phyloP scores from a whole-genome alignment of 768 basidiomycete species.

The Paxillus involutus region DNA sequence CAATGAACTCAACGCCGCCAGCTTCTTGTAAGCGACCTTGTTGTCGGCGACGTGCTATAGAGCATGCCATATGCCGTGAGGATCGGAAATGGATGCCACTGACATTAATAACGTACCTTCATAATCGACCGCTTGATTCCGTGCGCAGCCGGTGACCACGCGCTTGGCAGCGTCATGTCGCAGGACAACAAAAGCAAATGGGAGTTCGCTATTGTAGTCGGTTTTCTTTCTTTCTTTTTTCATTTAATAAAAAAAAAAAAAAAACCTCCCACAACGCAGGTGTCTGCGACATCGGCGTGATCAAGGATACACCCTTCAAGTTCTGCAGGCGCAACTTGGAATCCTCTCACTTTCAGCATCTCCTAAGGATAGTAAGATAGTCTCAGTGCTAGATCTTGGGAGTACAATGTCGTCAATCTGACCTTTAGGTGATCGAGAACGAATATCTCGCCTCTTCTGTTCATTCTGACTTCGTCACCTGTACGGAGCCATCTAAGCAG shows the following conservation, averaged over 20 bases:
- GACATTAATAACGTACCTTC: slow-evolving; percentile 43
- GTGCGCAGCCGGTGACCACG: slow-evolving; percentile 33
- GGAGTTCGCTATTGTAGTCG: slow-evolving; percentile 76
- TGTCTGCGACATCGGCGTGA: slow-evolving; percentile 60
- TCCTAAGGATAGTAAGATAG: slow-evolving; percentile 40
- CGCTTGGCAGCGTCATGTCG: slow-evolving; percentile 38
- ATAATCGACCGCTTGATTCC: slow-evolving; percentile 41
- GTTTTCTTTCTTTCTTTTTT: too few relatives aligned
- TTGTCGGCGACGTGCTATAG: slow-evolving; percentile 54
- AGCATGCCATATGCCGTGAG: not conserved
- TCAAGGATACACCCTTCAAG: slow-evolving; percentile 63
- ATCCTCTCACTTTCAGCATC: slow-evolving; percentile 62
- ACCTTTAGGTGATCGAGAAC: slow-evolving; percentile 77
- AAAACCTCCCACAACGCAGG: slow-evolving; percentile 65
- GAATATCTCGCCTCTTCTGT: slow-evolving; percentile 60
- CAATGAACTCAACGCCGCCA: slow-evolving; percentile 60
- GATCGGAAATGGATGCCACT: not conserved
- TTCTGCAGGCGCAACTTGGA: slow-evolving; percentile 64
- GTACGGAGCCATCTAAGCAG: slow-evolving; percentile 59
- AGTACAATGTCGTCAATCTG: not conserved
- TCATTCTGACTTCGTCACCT: slow-evolving; percentile 69
- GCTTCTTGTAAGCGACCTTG: slow-evolving; percentile 60
- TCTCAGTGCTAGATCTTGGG: not conserved
- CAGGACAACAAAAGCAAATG: slow-evolving; percentile 68
- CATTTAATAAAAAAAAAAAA: too few relatives aligned